phyloP scores from a whole-genome alignment of 2,329 filamentous ascomycete species.

The Trichoderma guizhouense region DNA sequence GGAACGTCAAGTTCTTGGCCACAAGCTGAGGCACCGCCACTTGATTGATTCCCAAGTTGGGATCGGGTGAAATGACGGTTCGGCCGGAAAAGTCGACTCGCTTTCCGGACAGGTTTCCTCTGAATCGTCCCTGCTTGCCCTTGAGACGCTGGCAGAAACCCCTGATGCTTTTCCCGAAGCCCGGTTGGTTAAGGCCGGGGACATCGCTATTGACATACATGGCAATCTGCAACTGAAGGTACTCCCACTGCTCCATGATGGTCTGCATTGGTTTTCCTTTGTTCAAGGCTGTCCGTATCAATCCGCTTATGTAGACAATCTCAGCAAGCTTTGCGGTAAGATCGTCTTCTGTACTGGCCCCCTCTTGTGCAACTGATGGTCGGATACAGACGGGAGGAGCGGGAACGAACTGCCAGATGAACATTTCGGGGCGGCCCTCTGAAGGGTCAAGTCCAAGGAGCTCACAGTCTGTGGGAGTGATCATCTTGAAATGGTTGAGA shows the following conservation, averaged over 20 bases:
- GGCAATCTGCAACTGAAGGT: conserved; percentile 88
- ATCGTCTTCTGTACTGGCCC: conserved; percentile 91
- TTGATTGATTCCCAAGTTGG: conserved; percentile 88
- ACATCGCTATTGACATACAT: conserved; percentile 98
- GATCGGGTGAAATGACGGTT: conserved; percentile 96
- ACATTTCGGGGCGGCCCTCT: conserved; percentile 90
- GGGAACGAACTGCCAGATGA: conserved; percentile 94
- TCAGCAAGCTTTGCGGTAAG: conserved; percentile 96
- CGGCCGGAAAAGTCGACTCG: conserved; percentile 97
- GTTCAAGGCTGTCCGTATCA: conserved; percentile 77
- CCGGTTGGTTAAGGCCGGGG: conserved; percentile 84
- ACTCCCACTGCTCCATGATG: conserved; percentile 98
- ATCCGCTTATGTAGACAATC: conserved; percentile 86
- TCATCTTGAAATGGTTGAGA: conserved; percentile 85
- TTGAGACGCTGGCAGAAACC: conserved; percentile 95
- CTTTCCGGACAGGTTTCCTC: conserved; percentile 95
- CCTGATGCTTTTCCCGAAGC: conserved; percentile 82
- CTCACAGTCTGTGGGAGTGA: conserved; percentile 82
- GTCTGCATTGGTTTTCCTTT: conserved; percentile 83
- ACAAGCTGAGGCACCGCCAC: conserved; percentile 88
- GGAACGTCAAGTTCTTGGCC: conserved; percentile 95
- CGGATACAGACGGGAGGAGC: conserved; percentile 92
- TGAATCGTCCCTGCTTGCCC: conserved; percentile 95
- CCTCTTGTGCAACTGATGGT: conserved; percentile 90
- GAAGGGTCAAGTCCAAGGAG: conserved; percentile 82